phyloP scores from a whole-genome alignment of 352 stramenopile genomes.

The Pythium grandisporangium region DNA sequence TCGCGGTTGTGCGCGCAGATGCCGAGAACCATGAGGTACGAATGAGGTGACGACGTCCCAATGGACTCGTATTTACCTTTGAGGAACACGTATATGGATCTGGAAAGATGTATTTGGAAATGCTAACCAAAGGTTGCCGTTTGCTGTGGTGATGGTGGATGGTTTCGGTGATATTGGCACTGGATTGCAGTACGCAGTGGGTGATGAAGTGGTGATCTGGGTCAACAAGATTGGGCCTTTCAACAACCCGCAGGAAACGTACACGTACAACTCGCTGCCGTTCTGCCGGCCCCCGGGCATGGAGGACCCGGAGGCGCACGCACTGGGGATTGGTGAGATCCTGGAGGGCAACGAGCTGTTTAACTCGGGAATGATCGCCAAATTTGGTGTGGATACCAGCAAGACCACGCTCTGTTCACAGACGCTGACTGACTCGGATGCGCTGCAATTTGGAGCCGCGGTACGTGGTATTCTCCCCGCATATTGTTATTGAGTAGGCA shows the following conservation, averaged over 20 bases:
- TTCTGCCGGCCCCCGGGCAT: conserved; percentile 92
- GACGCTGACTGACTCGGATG: conserved; percentile 59
- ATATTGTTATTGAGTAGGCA: neutral
- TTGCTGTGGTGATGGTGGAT: neutral
- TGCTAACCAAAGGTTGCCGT: too few species aligned
- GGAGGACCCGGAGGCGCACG: conserved; percentile 80
- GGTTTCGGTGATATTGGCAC: neutral
- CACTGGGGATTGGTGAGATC: conserved; percentile 92
- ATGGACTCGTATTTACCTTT: too few species aligned
- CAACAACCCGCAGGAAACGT: conserved; percentile 98
- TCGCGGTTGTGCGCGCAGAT: conserved; percentile 1
- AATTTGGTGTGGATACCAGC: conserved; percentile 64
- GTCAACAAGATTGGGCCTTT: conserved; percentile 97
- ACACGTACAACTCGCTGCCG: conserved; percentile 98
- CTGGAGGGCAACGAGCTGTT: conserved; percentile 93
- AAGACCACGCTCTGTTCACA: conserved; percentile 68
- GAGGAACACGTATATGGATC: too few species aligned
- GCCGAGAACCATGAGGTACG: conserved; percentile 16
- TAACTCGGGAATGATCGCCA: conserved; percentile 84
- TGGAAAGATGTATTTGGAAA: too few species aligned
- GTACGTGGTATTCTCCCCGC: conserved; percentile 15
- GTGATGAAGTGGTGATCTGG: conserved; percentile 90
- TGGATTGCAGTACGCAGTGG: conserved; percentile 38
- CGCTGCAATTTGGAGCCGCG: conserved; percentile 68
- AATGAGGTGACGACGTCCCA: too few species aligned